A percentile compares a stretch with the other conserved stretches of the same genome.
Evolutionary conservation across 225 moss, liverwort and hornwort genomes (phyloP).

Genomic region (Polytrichum formosum): DNA sequence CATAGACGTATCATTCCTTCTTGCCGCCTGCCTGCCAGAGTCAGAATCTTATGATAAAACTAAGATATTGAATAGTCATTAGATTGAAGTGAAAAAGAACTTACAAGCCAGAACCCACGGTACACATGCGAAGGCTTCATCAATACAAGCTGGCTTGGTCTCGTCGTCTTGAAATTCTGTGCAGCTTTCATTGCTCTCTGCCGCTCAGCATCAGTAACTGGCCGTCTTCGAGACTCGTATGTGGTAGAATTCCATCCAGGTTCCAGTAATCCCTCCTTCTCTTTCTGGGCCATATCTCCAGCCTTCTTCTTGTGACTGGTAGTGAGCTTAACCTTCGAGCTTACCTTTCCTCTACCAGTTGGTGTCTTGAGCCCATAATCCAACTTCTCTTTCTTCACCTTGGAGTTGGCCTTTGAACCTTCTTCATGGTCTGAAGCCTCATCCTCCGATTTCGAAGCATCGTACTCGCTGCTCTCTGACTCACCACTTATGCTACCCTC

Average conservation of each 20-base stretch:
- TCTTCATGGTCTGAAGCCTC: constrained; percentile 23
- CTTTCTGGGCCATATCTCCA: neutral
- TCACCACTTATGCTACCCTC: too few relatives aligned
- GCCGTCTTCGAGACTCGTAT: constrained; percentile 32
- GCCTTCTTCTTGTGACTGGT: neutral
- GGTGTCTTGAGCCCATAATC: constrained; percentile 2
- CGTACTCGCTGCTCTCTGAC: constrained; percentile 24
- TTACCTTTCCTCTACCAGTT: constrained; percentile 2
- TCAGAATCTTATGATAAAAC: too few relatives aligned
- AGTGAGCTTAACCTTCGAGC: neutral
- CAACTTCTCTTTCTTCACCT: constrained; percentile 1
- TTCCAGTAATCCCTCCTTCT: constrained; percentile 7
- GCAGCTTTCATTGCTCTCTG: constrained; percentile 21
- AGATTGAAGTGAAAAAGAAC: neutral
- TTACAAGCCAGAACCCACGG: constrained; percentile 48
- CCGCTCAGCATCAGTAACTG: constrained; percentile 25
- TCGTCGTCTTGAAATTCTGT: constrained; percentile 13
- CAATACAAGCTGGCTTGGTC: constrained; percentile 19
- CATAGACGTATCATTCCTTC: too few relatives aligned
- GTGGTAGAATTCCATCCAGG: constrained; percentile 47
- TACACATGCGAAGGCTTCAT: constrained; percentile 63
- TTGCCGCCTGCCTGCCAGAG: too few relatives aligned
- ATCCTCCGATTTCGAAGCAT: constrained; percentile 11
- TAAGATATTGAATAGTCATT: too few relatives aligned
- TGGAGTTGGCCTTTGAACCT: neutral